Evolutionary conservation across 148 eudicot species (phyloP), one percentile per base, ranked within the genome.

Genomic region (Arbutus unedo): DNA sequence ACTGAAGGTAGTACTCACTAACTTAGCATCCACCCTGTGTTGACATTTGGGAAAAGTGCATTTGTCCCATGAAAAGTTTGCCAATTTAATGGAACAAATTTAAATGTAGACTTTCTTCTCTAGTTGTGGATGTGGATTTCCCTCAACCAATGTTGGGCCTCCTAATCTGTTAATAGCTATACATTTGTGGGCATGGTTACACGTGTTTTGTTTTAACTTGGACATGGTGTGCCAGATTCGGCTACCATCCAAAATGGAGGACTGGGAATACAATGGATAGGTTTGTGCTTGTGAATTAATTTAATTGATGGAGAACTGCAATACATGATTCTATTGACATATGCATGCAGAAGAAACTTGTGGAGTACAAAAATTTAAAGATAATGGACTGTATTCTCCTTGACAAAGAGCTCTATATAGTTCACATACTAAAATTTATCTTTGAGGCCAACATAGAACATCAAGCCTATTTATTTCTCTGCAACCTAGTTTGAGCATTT

Each of bases 1-100:
- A 59, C 75, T 81, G 16, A 97, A 94, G 99, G 99, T 97, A 91
- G 41, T 38, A 3, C 21, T 3, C 23, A 13, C 21, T 55, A 77
- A 76, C 59, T 51, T 76, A 6, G 59, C 48, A 51, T 23, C 59
- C n/a, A 19, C 13, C 8, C n/a, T 74, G 16, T 48, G 18, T 49
- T 16, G 8, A 19, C n/a, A n/a, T 4, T 74, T 8, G 55, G 54
- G 55, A 18, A 13, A 73, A 73, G 4, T 19, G 54, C 53, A 19
- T 45, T n/a, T 47, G 25, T 8, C 54, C 31, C 54, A 3, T 23
- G 2, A 45, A 19, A 48, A 48, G 50, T 19, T 49, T 74, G 77
- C 54, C 54, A 48, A 3, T 19, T 50, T 71, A 18, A 43, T 71
- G 77, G 11, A 74, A 19, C 54, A 74, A 74, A 47, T 47, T 47